A percentile compares a stretch with the other conserved stretches of the same genome.
phyloP scores from a whole-genome alignment of 2,329 filamentous ascomycete genomes.

The Didymella pomorum region DNA sequence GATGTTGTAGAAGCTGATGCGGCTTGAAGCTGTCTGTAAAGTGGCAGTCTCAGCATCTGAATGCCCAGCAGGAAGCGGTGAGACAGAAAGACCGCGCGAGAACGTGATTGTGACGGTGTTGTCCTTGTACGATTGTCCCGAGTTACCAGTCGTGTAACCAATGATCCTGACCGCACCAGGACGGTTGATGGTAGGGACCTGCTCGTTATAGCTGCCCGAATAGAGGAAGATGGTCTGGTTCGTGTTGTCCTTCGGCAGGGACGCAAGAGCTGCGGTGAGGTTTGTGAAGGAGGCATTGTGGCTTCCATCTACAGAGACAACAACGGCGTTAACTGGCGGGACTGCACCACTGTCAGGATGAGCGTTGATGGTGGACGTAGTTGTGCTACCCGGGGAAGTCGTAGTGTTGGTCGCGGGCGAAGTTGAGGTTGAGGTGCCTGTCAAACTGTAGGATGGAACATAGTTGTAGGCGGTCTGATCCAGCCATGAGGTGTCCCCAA shows the following conservation, averaged over 20 bases:
- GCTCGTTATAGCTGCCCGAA: slow-evolving; percentile 65
- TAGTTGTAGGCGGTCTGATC: slow-evolving; percentile 53
- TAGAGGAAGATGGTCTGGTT: slow-evolving; percentile 68
- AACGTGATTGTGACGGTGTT: slow-evolving; percentile 65
- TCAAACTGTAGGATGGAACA: slow-evolving; percentile 37
- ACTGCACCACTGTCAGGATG: slow-evolving; percentile 54
- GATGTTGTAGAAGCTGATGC: slow-evolving; percentile 68
- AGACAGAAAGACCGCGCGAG: slow-evolving; percentile 51
- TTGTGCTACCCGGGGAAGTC: slow-evolving; percentile 28
- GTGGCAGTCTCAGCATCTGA: slow-evolving; percentile 62
- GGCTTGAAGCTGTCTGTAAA: slow-evolving; percentile 54
- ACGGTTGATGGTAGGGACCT: slow-evolving; percentile 61
- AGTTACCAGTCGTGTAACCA: slow-evolving; percentile 62
- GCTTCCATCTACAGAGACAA: slow-evolving; percentile 51
- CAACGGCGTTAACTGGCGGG: slow-evolving; percentile 53
- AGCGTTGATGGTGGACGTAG: slow-evolving; percentile 43
- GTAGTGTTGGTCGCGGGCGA: slow-evolving; percentile 37
- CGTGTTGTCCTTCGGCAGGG: slow-evolving; percentile 46
- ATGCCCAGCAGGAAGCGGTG: slow-evolving; percentile 42
- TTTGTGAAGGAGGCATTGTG: slow-evolving; percentile 45
- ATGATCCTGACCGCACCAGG: slow-evolving; percentile 62
- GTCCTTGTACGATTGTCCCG: slow-evolving; percentile 53
- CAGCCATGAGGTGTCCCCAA: slow-evolving; percentile 55
- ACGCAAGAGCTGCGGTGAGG: slow-evolving; percentile 48
- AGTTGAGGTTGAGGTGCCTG: slow-evolving; percentile 8